Evolutionary conservation across 2,329 filamentous ascomycete genomes (phyloP).

Genomic region (Penicillium sp.): DNA sequence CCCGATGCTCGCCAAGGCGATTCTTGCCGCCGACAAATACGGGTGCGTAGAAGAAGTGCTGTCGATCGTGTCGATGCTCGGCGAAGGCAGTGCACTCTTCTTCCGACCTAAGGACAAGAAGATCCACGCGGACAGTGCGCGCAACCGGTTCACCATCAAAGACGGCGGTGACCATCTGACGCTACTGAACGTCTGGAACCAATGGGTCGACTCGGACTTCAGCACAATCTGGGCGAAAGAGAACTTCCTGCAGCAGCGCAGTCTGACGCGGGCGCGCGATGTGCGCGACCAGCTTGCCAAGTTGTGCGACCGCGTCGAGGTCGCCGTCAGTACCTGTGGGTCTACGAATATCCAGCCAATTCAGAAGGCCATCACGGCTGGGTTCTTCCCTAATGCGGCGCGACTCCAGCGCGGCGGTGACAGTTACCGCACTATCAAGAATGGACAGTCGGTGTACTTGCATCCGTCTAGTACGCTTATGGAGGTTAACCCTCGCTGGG

Average conservation of each 20-base stretch:
- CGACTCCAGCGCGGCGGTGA: conserved; percentile 78
- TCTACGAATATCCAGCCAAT: conserved; percentile 72
- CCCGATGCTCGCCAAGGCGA: conserved; percentile 83
- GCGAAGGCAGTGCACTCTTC: conserved; percentile 84
- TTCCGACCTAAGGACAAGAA: conserved; percentile 97
- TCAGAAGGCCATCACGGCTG: conserved; percentile 81
- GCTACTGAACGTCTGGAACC: conserved; percentile 88
- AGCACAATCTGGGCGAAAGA: conserved; percentile 82
- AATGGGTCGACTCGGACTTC: conserved; percentile 92
- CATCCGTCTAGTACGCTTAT: conserved; percentile 83
- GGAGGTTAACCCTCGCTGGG: conserved; percentile 76
- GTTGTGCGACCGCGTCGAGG: conserved; percentile 89
- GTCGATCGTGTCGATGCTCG: conserved; percentile 90
- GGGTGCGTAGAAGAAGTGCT: conserved; percentile 93
- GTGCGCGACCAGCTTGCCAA: conserved; percentile 90
- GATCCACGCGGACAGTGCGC: conserved; percentile 87
- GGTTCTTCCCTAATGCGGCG: conserved; percentile 93
- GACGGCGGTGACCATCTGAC: conserved; percentile 89
- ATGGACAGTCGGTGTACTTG: conserved; percentile 81
- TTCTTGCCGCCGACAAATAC: conserved; percentile 83
- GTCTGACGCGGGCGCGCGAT: conserved; percentile 82
- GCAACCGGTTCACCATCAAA: conserved; percentile 81
- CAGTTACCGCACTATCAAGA: conserved; percentile 88
- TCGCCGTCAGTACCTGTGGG: conserved; percentile 66
- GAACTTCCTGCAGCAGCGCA: conserved; percentile 89